phyloP scores from a whole-genome alignment of 352 stramenopile species.

The Phytophthora kernoviae region DNA sequence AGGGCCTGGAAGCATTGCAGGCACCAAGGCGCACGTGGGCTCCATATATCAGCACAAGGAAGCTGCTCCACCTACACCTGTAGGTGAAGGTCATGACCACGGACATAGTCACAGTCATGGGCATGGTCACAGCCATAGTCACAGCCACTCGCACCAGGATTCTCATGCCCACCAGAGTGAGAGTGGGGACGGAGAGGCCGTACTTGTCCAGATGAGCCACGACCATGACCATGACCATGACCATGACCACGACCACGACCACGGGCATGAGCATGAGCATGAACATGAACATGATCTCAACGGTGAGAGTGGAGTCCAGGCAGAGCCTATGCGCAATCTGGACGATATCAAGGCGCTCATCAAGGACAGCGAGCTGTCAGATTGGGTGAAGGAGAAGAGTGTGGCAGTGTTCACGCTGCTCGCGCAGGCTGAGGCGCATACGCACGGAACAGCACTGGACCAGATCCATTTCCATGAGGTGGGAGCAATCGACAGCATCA shows the following conservation, averaged over 20 bases:
- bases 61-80: slow-evolving; percentile 34
- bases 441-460: slow-evolving; percentile 92
- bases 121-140: slow-evolving; percentile 25
- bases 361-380: slow-evolving; percentile 75
- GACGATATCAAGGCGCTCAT: slow-evolving; percentile 91
- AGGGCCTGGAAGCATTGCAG: slow-evolving; percentile 89
- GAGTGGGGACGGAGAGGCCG: slow-evolving; percentile 5
- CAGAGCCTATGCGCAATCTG: slow-evolving; percentile 91
- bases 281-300: slow-evolving; percentile 46
- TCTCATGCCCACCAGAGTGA: slow-evolving; percentile 18
- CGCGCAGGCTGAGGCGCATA: slow-evolving; percentile 93
- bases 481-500: slow-evolving; percentile 96
- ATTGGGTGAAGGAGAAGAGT: slow-evolving; percentile 89
- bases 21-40: slow-evolving; percentile 86
- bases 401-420: slow-evolving; percentile 92
- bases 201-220: slow-evolving; percentile 18
- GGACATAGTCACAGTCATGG: slow-evolving; percentile 20
- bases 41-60: slow-evolving; percentile 88
- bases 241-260: slow-evolving; percentile 32
- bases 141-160: slow-evolving; percentile 32
- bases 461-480: slow-evolving; percentile 98
- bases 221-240: slow-evolving; percentile 21
- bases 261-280: slow-evolving; percentile 37
- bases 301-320: slow-evolving; percentile 35
- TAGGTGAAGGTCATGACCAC: slow-evolving; percentile 27